Evolutionary conservation across 129 eudicot species (phyloP).

Genomic region (Saussurea involucrata): DNA sequence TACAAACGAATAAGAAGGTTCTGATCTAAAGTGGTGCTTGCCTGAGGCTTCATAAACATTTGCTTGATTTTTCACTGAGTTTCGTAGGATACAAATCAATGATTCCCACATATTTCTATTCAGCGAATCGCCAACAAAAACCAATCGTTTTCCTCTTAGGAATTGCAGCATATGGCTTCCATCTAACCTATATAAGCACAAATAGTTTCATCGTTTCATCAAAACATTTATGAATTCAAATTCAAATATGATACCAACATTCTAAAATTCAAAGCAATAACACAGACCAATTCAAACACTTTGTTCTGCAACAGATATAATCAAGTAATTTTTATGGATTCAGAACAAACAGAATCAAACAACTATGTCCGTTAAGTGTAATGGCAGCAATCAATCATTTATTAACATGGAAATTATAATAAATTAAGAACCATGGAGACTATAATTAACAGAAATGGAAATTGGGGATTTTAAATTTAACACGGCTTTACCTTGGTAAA

Average conservation of each 20-base stretch:
- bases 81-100: conserved; percentile 41
- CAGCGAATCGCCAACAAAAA: conserved; percentile 62
- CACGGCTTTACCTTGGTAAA: conserved; percentile 55
- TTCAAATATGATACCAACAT: background rate
- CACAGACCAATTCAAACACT: background rate
- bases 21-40: conserved; percentile 44
- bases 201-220: background rate
- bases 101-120: conserved; percentile 75
- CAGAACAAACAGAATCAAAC: background rate
- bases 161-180: conserved; percentile 53
- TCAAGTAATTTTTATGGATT: background rate
- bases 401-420: background rate
- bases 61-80: conserved; percentile 43
- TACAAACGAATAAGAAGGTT: conserved; percentile 50
- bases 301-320: background rate
- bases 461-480: conserved; percentile 9
- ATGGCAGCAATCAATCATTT: conserved; percentile 1
- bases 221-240: background rate
- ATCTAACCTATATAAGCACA: conserved; percentile 37
- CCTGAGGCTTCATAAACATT: conserved; percentile 60
- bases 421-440: background rate
- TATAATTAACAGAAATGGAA: background rate
- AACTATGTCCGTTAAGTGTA: background rate
- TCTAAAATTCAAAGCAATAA: background rate
- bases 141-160: conserved; percentile 53